Base-by-base conservation (phyloP, 805 yeast species). In the Yarrowia sp. region DNA sequence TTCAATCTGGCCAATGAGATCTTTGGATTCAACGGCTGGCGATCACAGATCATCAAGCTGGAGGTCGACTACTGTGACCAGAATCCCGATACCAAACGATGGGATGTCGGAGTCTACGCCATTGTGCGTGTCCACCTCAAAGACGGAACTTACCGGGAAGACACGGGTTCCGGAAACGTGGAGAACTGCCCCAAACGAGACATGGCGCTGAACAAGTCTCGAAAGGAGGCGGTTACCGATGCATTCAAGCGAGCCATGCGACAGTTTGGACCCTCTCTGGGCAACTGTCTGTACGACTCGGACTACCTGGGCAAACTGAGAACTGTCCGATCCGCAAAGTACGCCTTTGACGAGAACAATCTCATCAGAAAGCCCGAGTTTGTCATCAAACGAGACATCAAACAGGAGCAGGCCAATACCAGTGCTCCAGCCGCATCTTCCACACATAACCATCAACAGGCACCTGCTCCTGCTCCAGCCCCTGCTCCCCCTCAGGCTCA, bases 171-270 rank as follows among this genome's bases (percentile, higher is more conserved):
- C 71, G 97, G 97, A 7, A 85, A 83, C 64, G 84, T 86, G 26
- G 91, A 87, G 43, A 88, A 87, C 70, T 75, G 73, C 5, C 68
- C 72, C 22, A 48, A 40, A 19, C 88, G 86, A 75, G 89, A 89
- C 1, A 85, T 85, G 79, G 94, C 97, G 0, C 89, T 85, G 75
- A 91, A 87, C 67, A 92, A 90, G 75, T 89, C 96, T 69, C 88
- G 87, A 76, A 90, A 91, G 73, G 95, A 90, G 73, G 95, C 97
- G 0, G 84, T 89, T n/a, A 89, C 93, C 0, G 93, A 90, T 76
- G 97, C 90, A 0, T 78, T 89, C 69, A 92, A 92, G 77, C 81
- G 95, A 63, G 88, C 94, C 14, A 80, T 93, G 67, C 81, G 96
- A 71, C 87, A 89, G 71, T 91, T 92, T 74, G 97, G 97, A 46